These are phyloP conservation scores for Serendipita indica DNA, from an alignment of 768 basidiomycete species.

Conservation along the genomic window DNA sequence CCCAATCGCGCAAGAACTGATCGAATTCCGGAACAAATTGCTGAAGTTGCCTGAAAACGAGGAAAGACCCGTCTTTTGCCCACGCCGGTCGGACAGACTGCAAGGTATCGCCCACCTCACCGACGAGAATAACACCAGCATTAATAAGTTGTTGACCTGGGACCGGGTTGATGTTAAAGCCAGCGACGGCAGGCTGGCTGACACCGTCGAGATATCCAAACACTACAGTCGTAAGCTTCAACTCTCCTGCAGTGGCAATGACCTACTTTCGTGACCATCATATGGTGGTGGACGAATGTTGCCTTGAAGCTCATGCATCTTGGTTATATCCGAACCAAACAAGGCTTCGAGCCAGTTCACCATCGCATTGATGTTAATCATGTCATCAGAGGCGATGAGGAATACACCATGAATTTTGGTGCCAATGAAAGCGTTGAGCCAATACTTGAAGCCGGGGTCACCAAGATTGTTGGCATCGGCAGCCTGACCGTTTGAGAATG, in stretches of 20 bases:
- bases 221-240: constrained; percentile 4
- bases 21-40: constrained; percentile 35
- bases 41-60: constrained; percentile 21
- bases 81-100: constrained; percentile 21
- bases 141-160: constrained; percentile 23
- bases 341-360: constrained; percentile 7
- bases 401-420: constrained; percentile 34
- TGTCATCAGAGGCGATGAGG: constrained; percentile 34
- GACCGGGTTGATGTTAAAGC: constrained; percentile 18
- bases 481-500: constrained; percentile 15
- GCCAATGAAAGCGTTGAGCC: constrained; percentile 15
- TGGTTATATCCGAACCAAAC: constrained; percentile 29
- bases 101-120: constrained; percentile 28
- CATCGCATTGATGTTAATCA: constrained; percentile 22
- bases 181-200: constrained; percentile 22
- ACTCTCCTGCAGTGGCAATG: not conserved
- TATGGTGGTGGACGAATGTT: constrained; percentile 20
- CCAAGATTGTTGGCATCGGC: constrained; percentile 16
- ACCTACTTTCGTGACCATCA: constrained; percentile 21
- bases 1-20: constrained; percentile 28
- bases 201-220: constrained; percentile 23
- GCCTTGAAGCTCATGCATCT: constrained; percentile 26
- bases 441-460: constrained; percentile 14
- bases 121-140: constrained; percentile 32
- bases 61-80: constrained; percentile 14